A percentile compares a stretch with the other conserved stretches of the same genome.
phyloP scores from a whole-genome alignment of 352 stramenopile species.

The Pythium guiyangense region DNA sequence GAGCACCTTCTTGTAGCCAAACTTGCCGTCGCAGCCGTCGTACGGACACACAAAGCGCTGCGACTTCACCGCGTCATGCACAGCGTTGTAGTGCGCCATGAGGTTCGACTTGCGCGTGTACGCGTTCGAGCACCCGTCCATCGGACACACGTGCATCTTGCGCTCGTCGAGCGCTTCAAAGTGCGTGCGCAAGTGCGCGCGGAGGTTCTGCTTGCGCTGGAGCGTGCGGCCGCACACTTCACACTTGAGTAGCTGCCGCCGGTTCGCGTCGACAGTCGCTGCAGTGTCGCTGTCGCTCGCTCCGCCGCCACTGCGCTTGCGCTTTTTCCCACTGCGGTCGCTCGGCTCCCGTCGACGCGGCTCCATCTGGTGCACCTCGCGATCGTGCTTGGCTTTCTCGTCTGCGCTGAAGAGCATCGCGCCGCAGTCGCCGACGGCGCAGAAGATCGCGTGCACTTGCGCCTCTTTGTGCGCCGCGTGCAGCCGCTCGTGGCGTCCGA shows the following conservation, averaged over 20 bases:
- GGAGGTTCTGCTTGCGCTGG: slow-evolving; percentile 45
- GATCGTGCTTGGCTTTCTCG: slow-evolving; percentile 41
- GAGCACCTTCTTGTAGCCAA: slow-evolving; percentile 75
- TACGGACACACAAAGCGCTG: slow-evolving; percentile 60
- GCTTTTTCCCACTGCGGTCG: slow-evolving; percentile 7
- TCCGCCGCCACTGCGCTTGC: neutral
- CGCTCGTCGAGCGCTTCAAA: slow-evolving; percentile 58
- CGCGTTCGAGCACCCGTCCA: slow-evolving; percentile 45
- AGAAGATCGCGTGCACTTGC: slow-evolving; percentile 46
- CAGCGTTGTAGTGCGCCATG: slow-evolving; percentile 71
- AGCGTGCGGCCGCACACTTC: slow-evolving; percentile 50
- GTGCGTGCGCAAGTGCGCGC: slow-evolving; percentile 54
- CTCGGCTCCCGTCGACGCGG: neutral
- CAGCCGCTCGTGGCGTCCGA: slow-evolving; percentile 42
- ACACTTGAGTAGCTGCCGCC: slow-evolving; percentile 27
- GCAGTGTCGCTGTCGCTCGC: neutral
- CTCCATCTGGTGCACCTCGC: slow-evolving; percentile 19
- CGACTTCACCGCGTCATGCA: slow-evolving; percentile 54
- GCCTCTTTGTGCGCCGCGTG: slow-evolving; percentile 22
- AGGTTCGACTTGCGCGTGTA: slow-evolving; percentile 75
- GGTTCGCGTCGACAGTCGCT: slow-evolving; percentile 1
- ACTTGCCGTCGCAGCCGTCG: slow-evolving; percentile 49
- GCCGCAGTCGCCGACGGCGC: slow-evolving; percentile 33
- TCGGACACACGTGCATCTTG: slow-evolving; percentile 57
- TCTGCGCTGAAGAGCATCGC: slow-evolving; percentile 51